Percentiles rank a stretch among this genome's conserved stretches.
These are phyloP conservation scores for Tillandsia leiboldiana DNA, from an alignment of 176 grass and related monocot species.

Conservation along the genomic window DNA sequence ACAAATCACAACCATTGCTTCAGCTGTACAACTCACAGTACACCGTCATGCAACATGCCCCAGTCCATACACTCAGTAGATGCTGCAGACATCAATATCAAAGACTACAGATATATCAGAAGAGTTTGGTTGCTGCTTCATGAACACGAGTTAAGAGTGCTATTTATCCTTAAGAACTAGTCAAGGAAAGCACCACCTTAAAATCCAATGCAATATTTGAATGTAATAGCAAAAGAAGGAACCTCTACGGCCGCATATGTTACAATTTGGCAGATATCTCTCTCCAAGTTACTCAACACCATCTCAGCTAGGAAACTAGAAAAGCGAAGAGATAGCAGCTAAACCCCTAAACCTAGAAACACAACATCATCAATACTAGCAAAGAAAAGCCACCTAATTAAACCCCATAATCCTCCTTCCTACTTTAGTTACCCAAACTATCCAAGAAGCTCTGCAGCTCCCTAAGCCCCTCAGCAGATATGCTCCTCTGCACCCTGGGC, in stretches of 20 bases:
- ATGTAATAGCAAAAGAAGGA: slow-evolving; percentile 19
- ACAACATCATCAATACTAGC: slow-evolving; percentile 26
- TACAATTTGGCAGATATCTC: slow-evolving; percentile 30
- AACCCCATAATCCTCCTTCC: not conserved
- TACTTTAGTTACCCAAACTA: slow-evolving; percentile 49
- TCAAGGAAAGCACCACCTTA: too few relatives aligned
- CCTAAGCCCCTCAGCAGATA: slow-evolving; percentile 80
- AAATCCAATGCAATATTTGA: not conserved
- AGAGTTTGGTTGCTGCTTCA: too few relatives aligned
- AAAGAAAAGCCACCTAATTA: slow-evolving; percentile 24
- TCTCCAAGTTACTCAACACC: slow-evolving; percentile 36
- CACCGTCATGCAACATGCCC: too few relatives aligned
- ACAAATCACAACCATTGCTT: too few relatives aligned
- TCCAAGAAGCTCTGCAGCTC: slow-evolving; percentile 82
- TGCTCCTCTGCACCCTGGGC: slow-evolving; percentile 80
- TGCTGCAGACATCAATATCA: too few relatives aligned
- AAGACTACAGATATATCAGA: too few relatives aligned
- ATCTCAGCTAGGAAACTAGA: slow-evolving; percentile 29
- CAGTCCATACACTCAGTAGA: too few relatives aligned
- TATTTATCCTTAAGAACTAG: too few relatives aligned
- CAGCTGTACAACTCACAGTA: too few relatives aligned
- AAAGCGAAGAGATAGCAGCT: slow-evolving; percentile 25
- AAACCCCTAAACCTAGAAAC: slow-evolving; percentile 32
- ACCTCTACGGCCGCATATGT: slow-evolving; percentile 58
- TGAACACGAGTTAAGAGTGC: too few relatives aligned